Evolutionary conservation across 129 eudicot species (phyloP), one percentile per base, ranked within the genome.

Genomic region (Sambucus nigra): DNA sequence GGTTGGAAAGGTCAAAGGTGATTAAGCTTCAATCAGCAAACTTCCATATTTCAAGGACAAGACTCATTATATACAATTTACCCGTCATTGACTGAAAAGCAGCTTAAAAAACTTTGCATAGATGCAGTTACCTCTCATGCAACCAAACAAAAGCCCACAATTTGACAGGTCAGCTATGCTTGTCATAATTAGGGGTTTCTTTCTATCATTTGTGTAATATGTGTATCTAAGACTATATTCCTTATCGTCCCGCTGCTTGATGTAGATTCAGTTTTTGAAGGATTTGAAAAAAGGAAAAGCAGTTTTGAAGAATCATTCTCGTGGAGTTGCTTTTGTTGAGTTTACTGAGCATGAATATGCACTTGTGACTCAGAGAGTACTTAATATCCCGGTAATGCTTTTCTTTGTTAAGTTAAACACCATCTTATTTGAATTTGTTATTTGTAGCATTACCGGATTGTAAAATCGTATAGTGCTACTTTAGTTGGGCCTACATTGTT

Each of bases 311-410:
- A 73, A 71, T 61, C 83, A 73, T 70, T 80, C 98, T 40, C 94
- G 95, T 61, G 98, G 98, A 63, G 95, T 91, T 64, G 95, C 95
- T 91, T n/a, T 91, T 53, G 69, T 91, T 14, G 95, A 91, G 74
- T 86, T 91, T 66, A 57, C 84, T 3, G 99, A 91, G 54, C 99
- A 91, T 72, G 74, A 91, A 72, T 95, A 91, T 61, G 94, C 95
- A 28, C 88, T 91, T 19, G 99, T 91, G 62, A 94, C 99, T 50
- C 75, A 85, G 51, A 74, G 99, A 68, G 94, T 91, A 64, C 99
- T 91, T 13, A 91, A 91, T 17, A 91, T 73, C 99, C 99, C 33
- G 87, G 99, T 91, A 72, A 52, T 55, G 23, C 63, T 16, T 66
- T 25, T 40, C 13, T 16, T 19, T 33, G 3, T 5, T 6, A 27